A percentile compares a stretch with the other conserved stretches of the same genome.
Conservation (phyloP, 345 rosid genomes). For the Salix suchowensis region DNA sequence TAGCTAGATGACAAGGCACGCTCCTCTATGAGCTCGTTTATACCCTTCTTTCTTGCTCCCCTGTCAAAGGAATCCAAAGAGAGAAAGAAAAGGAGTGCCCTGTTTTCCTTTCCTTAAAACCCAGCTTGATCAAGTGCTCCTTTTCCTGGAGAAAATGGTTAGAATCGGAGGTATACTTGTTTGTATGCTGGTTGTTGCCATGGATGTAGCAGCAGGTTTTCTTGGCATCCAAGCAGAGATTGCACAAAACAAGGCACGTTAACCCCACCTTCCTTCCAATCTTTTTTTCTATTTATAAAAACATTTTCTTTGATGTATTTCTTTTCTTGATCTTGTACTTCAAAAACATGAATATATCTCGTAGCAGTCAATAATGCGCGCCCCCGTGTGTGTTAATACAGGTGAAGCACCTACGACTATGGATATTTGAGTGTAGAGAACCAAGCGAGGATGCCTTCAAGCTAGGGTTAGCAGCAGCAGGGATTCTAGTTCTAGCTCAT, state of each 20-base stretch:
- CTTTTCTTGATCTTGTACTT: neutral
- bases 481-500: slow-evolving; percentile 61
- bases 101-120: slow-evolving; percentile 1
- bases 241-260: slow-evolving; percentile 65
- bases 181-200: slow-evolving; percentile 68
- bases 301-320: neutral
- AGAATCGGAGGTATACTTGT: slow-evolving; percentile 47
- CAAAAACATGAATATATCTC: neutral
- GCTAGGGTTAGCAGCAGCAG: slow-evolving; percentile 75
- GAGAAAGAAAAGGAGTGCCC: neutral
- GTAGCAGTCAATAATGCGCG: neutral
- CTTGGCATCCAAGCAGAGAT: slow-evolving; percentile 91
- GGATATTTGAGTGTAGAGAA: slow-evolving; percentile 83
- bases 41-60: slow-evolving; percentile 53
- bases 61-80: slow-evolving; percentile 42
- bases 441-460: slow-evolving; percentile 82
- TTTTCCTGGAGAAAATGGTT: slow-evolving; percentile 32
- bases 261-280: neutral
- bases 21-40: slow-evolving; percentile 43
- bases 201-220: slow-evolving; percentile 80
- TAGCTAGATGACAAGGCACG: slow-evolving; percentile 17
- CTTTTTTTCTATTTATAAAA: neutral
- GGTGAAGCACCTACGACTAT: slow-evolving; percentile 80
- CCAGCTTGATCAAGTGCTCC: neutral
- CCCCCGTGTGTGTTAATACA: slow-evolving; percentile 8